phyloP scores from a whole-genome alignment of 352 stramenopile species.

The Phytophthora megakarya region DNA sequence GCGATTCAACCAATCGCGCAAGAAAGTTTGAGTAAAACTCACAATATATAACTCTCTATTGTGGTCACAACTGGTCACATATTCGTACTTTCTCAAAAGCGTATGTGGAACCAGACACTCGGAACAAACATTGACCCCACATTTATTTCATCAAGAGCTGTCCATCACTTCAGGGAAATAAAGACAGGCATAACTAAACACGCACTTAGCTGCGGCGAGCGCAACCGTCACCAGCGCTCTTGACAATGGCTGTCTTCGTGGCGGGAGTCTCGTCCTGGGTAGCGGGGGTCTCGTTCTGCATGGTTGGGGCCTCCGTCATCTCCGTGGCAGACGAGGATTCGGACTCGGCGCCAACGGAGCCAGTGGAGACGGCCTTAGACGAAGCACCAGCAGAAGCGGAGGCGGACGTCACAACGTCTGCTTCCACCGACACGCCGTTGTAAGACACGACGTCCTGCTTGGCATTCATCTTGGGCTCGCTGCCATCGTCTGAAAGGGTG shows the following conservation, averaged over 20 bases:
- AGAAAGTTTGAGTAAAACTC: too few species aligned
- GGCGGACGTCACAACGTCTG: slow-evolving; percentile 9
- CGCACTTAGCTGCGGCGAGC: slow-evolving; percentile 16
- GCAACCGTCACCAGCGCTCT: slow-evolving; percentile 8
- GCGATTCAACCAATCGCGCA: too few species aligned
- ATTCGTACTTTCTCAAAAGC: too few species aligned
- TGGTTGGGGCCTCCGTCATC: neutral
- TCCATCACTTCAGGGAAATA: slow-evolving; percentile 2
- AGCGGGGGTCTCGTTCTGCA: slow-evolving; percentile 7
- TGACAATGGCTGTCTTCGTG: slow-evolving; percentile 17
- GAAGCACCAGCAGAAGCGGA: neutral
- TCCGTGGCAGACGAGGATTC: neutral
- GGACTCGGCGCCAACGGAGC: slow-evolving; percentile 11
- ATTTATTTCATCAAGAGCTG: slow-evolving; percentile 16
- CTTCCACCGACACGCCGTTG: slow-evolving; percentile 22
- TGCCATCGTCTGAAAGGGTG: slow-evolving; percentile 14
- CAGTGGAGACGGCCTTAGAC: neutral
- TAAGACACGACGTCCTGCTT: slow-evolving; percentile 25
- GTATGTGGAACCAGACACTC: too few species aligned
- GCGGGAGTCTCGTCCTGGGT: slow-evolving; percentile 16
- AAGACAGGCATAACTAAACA: slow-evolving; percentile 6
- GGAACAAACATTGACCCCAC: too few species aligned
- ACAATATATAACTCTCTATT: too few species aligned
- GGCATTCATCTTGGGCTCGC: slow-evolving; percentile 18
- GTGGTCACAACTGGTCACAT: too few species aligned